Percentiles rank a stretch among this genome's conserved stretches.
Conservation (phyloP, 208 protist species). For the Strigomonas culicis region DNA sequence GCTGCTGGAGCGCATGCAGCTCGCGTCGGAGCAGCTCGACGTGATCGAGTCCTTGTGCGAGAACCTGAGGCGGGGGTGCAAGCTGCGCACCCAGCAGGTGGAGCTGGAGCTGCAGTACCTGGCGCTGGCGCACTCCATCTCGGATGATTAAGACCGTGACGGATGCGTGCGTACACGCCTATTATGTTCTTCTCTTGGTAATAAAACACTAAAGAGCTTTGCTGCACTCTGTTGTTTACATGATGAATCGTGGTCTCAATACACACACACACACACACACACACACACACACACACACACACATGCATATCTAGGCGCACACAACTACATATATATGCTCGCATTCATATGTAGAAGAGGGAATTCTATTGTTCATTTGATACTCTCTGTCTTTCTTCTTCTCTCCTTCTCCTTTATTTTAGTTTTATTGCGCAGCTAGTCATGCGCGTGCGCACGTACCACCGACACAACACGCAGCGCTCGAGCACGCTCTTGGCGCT, state of each 20-base stretch:
- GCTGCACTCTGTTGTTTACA: too few species aligned
- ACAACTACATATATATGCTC: too few species aligned
- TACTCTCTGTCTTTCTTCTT: not conserved
- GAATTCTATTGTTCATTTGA: not conserved
- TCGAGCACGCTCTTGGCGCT: slow-evolving; percentile 45
- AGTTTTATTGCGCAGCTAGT: not conserved
- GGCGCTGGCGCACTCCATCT: not conserved
- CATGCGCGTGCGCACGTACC: slow-evolving; percentile 75
- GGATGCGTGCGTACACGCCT: too few species aligned
- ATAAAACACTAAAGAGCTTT: too few species aligned
- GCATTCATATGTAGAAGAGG: too few species aligned
- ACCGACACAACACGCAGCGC: slow-evolving; percentile 47
- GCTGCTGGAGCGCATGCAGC: slow-evolving; percentile 48
- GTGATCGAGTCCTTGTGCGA: slow-evolving; percentile 29
- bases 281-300: too few species aligned
- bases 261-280: too few species aligned
- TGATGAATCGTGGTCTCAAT: too few species aligned
- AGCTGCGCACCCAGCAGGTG: slow-evolving; percentile 29
- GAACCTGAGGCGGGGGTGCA: slow-evolving; percentile 26
- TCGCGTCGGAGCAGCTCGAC: slow-evolving; percentile 29
- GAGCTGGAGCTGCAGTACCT: slow-evolving; percentile 38
- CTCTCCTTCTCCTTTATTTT: not conserved
- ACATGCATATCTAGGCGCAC: too few species aligned
- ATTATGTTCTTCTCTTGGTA: too few species aligned
- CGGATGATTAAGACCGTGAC: not conserved